Evolutionary conservation across 805 yeast genomes (phyloP).

Genomic region (Alloascoidea africana): DNA sequence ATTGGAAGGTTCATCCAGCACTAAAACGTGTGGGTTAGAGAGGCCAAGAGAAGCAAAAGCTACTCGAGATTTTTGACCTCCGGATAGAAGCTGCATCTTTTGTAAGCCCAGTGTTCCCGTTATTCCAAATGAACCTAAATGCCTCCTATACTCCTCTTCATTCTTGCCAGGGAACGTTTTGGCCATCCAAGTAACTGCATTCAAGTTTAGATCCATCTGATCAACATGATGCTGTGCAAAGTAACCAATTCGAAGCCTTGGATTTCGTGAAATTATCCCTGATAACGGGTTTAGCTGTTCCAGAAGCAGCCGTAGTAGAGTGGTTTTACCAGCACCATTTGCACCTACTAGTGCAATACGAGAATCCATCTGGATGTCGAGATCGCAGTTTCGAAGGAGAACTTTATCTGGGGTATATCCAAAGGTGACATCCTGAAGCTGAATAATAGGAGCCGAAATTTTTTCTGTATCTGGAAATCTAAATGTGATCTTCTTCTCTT

Average conservation of each 20-base stretch:
- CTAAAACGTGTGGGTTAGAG: slow-evolving; percentile 77
- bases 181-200: slow-evolving; percentile 94
- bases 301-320: slow-evolving; percentile 75
- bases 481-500: slow-evolving; percentile 72
- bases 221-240: slow-evolving; percentile 99
- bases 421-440: slow-evolving; percentile 72
- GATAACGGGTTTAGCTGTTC: slow-evolving; percentile 56
- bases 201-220: slow-evolving; percentile 74
- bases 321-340: slow-evolving; percentile 98
- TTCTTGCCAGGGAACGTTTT: slow-evolving; percentile 79
- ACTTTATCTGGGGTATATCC: slow-evolving; percentile 61
- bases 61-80: slow-evolving; percentile 97
- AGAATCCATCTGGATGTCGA: slow-evolving; percentile 87
- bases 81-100: slow-evolving; percentile 78
- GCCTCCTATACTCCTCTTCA: slow-evolving; percentile 94
- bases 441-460: slow-evolving; percentile 86
- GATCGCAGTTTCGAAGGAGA: slow-evolving; percentile 60
- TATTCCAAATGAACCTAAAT: slow-evolving; percentile 92
- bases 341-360: slow-evolving; percentile 96
- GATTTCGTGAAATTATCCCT: slow-evolving; percentile 72
- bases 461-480: slow-evolving; percentile 92
- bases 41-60: slow-evolving; percentile 94
- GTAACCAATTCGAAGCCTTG: slow-evolving; percentile 84
- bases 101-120: slow-evolving; percentile 90
- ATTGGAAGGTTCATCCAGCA: slow-evolving; percentile 95